A percentile compares a stretch with the other conserved stretches of the same genome.
phyloP scores from a whole-genome alignment of 805 yeast species.

The Pichia kluyveri region DNA sequence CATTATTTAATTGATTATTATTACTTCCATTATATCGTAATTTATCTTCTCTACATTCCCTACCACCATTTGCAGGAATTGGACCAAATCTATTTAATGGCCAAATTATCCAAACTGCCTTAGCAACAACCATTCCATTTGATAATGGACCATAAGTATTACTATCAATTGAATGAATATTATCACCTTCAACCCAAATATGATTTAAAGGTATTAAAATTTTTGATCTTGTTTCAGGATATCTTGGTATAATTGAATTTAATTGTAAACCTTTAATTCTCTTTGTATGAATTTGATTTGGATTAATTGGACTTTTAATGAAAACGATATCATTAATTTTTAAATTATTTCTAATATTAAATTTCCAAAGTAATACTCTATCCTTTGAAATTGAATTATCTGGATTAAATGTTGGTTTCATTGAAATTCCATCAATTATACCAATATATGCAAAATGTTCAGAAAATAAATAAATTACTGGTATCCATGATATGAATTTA shows the following conservation, averaged over 20 bases:
- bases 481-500: conserved; percentile 60
- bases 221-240: conserved; percentile 55
- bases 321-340: conserved; percentile 64
- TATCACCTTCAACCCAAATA: conserved; percentile 94
- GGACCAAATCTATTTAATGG: conserved; percentile 52
- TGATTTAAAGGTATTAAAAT: conserved; percentile 70
- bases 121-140: conserved; percentile 71
- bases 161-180: conserved; percentile 73
- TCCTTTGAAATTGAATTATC: conserved; percentile 35
- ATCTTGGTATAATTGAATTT: conserved; percentile 52
- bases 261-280: conserved; percentile 71
- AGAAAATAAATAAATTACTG: conserved; percentile 59
- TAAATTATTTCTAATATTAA: conserved; percentile 40
- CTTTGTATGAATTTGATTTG: conserved; percentile 68
- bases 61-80: conserved; percentile 38
- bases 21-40: conserved; percentile 6
- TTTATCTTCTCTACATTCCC: conserved; percentile 35
- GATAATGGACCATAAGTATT: conserved; percentile 86
- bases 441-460: conserved; percentile 70
- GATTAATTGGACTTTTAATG: conserved; percentile 73
- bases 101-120: conserved; percentile 60
- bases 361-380: conserved; percentile 64
- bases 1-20: neutral
- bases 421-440: conserved; percentile 69
- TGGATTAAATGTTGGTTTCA: conserved; percentile 81